Evolutionary conservation across 371 early-diverging fungal species (phyloP).

Genomic region (Mucor racemosus): DNA sequence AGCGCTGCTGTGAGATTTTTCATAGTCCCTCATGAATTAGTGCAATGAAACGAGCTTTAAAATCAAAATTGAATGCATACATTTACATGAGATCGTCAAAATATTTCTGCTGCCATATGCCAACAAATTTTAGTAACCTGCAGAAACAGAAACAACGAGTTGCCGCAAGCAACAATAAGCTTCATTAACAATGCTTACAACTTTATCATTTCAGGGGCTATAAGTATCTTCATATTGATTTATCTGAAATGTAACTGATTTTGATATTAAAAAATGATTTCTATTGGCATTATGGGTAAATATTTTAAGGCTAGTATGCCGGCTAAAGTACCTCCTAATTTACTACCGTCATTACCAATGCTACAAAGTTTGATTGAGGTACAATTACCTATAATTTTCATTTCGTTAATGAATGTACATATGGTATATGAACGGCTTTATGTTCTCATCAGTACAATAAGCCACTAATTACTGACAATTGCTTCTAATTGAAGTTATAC

Average conservation of each 20-base stretch:
- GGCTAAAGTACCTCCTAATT: background rate
- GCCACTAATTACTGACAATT: too few relatives aligned
- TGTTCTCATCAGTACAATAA: too few relatives aligned
- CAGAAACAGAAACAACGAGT: background rate
- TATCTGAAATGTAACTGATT: background rate
- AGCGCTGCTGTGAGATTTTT: too few relatives aligned
- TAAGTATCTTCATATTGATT: background rate
- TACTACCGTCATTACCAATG: background rate
- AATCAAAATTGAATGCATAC: background rate
- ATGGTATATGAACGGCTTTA: background rate
- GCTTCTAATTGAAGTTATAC: too few relatives aligned
- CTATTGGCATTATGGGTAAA: too few relatives aligned
- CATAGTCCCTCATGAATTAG: too few relatives aligned
- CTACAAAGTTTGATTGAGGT: background rate
- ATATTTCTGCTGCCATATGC: background rate
- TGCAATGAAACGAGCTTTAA: background rate
- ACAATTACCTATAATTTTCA: background rate
- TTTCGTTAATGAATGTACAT: background rate
- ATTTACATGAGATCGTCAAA: background rate
- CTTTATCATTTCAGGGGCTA: background rate
- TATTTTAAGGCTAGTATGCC: background rate
- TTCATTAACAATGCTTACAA: background rate
- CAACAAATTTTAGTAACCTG: background rate
- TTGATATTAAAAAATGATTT: background rate
- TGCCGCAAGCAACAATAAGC: background rate